Evolutionary conservation across 805 yeast species (phyloP).

Genomic region (Monosporozyma unispora): DNA sequence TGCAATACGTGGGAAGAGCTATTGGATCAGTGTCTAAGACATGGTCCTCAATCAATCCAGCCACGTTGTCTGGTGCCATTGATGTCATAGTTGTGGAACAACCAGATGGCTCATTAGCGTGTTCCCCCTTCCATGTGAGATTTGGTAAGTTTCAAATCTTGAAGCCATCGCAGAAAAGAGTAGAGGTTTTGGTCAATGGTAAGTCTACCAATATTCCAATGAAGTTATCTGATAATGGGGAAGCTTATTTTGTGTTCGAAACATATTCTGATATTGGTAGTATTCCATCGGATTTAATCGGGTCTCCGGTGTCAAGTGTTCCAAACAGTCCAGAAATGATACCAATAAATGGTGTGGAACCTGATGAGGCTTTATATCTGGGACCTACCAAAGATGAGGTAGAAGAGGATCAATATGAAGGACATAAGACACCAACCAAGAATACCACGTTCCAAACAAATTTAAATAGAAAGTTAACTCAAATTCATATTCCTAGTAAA

Average conservation of each 20-base stretch:
- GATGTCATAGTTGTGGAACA: constrained; percentile 93
- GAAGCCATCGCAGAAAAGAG: constrained; percentile 91
- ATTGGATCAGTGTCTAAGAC: constrained; percentile 92
- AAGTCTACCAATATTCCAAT: constrained; percentile 75
- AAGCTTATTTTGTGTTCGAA: constrained; percentile 94
- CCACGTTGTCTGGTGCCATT: constrained; percentile 93
- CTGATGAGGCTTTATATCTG: neutral
- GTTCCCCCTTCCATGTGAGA: constrained; percentile 94
- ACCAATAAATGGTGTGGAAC: constrained; percentile 16
- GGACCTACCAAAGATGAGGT: constrained; percentile 2
- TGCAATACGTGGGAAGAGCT: constrained; percentile 97
- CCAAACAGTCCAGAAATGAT: constrained; percentile 45
- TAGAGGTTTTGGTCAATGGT: constrained; percentile 81
- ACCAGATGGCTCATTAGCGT: constrained; percentile 63
- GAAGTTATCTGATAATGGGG: constrained; percentile 97
- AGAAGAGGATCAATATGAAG: constrained; percentile 17
- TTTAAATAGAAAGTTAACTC: constrained; percentile 54
- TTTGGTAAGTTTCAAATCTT: constrained; percentile 90
- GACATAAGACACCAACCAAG: constrained; percentile 2
- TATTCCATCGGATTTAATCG: constrained; percentile 69
- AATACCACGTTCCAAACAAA: constrained; percentile 27
- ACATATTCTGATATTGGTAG: constrained; percentile 48
- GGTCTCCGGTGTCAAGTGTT: constrained; percentile 77
- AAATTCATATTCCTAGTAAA: constrained; percentile 76
- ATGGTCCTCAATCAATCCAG: constrained; percentile 94